phyloP scores from a whole-genome alignment of 495 filamentous ascomycete genomes.

The Bacidia rubella region DNA sequence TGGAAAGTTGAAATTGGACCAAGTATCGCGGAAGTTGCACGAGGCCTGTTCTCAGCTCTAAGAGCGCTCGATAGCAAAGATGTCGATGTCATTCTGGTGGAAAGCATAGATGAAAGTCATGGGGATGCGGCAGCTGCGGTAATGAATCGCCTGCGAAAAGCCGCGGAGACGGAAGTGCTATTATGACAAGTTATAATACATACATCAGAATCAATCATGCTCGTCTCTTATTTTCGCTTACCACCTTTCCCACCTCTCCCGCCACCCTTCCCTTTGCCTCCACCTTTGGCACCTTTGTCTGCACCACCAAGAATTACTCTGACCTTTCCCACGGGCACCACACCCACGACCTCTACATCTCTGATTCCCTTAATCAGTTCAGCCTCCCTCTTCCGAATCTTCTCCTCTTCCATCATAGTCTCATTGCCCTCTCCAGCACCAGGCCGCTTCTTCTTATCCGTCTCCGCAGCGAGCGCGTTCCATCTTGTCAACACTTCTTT shows the following conservation, averaged over 20 bases:
- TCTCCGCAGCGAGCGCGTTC: slow-evolving; percentile 37
- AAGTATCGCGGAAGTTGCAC: slow-evolving; percentile 58
- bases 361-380: slow-evolving; percentile 71
- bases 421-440: slow-evolving; percentile 36
- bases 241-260: slow-evolving; percentile 34
- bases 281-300: slow-evolving; percentile 34
- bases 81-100: slow-evolving; percentile 80
- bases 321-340: slow-evolving; percentile 73
- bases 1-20: slow-evolving; percentile 45
- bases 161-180: slow-evolving; percentile 43
- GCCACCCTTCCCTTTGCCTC: slow-evolving; percentile 27
- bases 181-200: slow-evolving; percentile 14
- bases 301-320: slow-evolving; percentile 57
- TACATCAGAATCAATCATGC: not conserved
- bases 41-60: slow-evolving; percentile 74
- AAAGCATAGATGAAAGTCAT: slow-evolving; percentile 64
- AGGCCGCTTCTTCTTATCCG: slow-evolving; percentile 25
- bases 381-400: slow-evolving; percentile 66
- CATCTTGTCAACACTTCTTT: slow-evolving; percentile 73
- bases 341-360: slow-evolving; percentile 67
- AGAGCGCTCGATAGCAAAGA: slow-evolving; percentile 66
- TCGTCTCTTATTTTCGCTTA: slow-evolving; percentile 25
- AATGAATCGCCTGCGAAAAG: slow-evolving; percentile 91
- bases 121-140: slow-evolving; percentile 81
- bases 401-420: slow-evolving; percentile 50